Evolutionary conservation across 441 rosid species (phyloP).

Genomic region (Pelargonium australe): DNA sequence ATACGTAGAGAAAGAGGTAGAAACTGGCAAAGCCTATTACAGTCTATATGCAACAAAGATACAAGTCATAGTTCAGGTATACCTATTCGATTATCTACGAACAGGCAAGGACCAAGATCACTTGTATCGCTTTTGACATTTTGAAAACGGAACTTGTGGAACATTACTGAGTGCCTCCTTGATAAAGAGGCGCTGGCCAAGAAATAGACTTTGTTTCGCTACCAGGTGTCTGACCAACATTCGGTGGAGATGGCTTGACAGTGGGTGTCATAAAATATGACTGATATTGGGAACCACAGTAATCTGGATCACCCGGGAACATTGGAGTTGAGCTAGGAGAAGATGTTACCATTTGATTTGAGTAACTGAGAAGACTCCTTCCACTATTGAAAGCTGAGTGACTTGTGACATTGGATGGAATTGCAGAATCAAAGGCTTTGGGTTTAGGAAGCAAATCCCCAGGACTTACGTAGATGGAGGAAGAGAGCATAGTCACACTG

Average conservation of each 20-base stretch:
- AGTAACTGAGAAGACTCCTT: conserved; percentile 10
- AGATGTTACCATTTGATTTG: conserved; percentile 11
- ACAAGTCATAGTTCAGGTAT: not conserved
- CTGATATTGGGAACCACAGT: conserved; percentile 3
- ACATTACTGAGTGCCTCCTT: not conserved
- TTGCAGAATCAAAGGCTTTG: conserved; percentile 7
- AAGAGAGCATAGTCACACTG: conserved; percentile 15
- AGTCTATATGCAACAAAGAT: not conserved
- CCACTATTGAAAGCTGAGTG: not conserved
- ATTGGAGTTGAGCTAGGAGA: not conserved
- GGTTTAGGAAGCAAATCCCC: conserved; percentile 14
- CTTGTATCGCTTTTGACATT: not conserved
- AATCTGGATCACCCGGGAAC: conserved; percentile 9
- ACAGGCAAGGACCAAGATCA: not conserved
- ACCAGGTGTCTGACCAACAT: conserved; percentile 17
- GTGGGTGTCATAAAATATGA: not conserved
- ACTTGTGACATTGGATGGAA: conserved; percentile 1
- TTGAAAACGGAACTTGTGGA: not conserved
- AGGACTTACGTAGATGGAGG: conserved; percentile 10
- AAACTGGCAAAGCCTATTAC: not conserved
- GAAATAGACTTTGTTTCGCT: conserved; percentile 8
- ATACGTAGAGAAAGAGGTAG: not conserved
- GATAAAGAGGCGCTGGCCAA: conserved; percentile 8
- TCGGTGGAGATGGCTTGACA: conserved; percentile 5
- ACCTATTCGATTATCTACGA: not conserved